A percentile compares a stretch with the other conserved stretches of the same genome.
These are phyloP conservation scores for Warburgia ugandensis DNA, from an alignment of 164 flowering plant genomes.

Conservation along the genomic window DNA sequence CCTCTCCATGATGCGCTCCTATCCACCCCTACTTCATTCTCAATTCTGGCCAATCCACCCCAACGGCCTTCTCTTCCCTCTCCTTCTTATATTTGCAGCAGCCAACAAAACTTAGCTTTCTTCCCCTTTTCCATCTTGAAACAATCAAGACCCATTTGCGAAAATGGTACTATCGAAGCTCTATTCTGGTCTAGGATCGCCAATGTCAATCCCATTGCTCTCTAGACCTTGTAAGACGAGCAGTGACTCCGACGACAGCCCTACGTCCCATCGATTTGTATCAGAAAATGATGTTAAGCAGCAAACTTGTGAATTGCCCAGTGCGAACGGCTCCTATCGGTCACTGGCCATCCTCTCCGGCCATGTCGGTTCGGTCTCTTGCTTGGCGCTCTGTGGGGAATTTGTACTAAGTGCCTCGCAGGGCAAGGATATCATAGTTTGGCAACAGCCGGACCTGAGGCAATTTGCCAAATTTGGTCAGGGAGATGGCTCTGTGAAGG, in stretches of 20 bases:
- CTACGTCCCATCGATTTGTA: constrained; percentile 19
- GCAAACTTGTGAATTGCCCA: constrained; percentile 11
- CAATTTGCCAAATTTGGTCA: constrained; percentile 78
- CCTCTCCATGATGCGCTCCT: background rate
- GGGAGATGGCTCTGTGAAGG: constrained; percentile 86
- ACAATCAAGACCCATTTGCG: too few relatives aligned
- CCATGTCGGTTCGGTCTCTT: constrained; percentile 75
- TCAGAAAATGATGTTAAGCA: constrained; percentile 11
- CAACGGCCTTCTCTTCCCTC: constrained; percentile 11
- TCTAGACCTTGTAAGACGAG: constrained; percentile 23
- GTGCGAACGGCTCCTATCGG: constrained; percentile 26
- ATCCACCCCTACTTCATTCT: background rate
- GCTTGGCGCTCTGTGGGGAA: constrained; percentile 85
- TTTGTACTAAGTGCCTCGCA: constrained; percentile 89
- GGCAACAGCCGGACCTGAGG: constrained; percentile 94
- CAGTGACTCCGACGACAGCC: constrained; percentile 36
- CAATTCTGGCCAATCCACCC: constrained; percentile 1
- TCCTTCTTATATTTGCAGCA: background rate
- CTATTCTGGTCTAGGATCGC: constrained; percentile 10
- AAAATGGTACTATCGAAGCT: constrained; percentile 13
- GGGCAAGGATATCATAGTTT: constrained; percentile 85
- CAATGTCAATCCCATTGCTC: constrained; percentile 36
- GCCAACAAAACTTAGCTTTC: background rate
- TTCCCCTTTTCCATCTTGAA: background rate
- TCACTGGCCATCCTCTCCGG: constrained; percentile 68